Conservation (phyloP, 2,329 filamentous ascomycete genomes). For the Neobulgaria alba region DNA sequence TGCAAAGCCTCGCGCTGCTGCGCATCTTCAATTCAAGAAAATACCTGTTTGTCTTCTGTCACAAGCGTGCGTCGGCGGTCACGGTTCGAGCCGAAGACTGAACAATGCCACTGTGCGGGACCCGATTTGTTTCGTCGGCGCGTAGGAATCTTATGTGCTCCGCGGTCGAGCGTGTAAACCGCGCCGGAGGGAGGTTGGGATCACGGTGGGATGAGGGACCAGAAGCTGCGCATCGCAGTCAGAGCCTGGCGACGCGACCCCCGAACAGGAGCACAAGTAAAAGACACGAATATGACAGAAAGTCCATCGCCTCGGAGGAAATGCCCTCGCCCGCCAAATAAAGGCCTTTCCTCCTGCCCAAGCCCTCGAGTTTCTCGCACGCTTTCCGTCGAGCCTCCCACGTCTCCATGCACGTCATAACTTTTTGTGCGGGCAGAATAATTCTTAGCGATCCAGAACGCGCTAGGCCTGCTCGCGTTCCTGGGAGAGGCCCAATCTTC, state of each 20-base stretch:
- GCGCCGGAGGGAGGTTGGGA: slow-evolving; percentile 16
- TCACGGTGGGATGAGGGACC: no score
- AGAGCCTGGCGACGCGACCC: no score
- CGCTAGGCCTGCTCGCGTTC: slow-evolving; percentile 13
- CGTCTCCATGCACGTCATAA: slow-evolving; percentile 10
- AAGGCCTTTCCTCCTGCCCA: no score
- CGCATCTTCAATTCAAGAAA: not conserved
- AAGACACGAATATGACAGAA: no score
- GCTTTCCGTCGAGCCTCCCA: not conserved
- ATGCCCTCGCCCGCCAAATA: no score
- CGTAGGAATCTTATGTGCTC: slow-evolving; percentile 8
- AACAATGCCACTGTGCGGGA: slow-evolving; percentile 11
- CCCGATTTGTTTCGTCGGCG: slow-evolving; percentile 19
- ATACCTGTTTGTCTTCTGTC: not conserved
- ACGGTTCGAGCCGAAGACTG: slow-evolving; percentile 3
- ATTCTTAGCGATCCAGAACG: slow-evolving; percentile 3
- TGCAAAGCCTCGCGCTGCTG: no score
- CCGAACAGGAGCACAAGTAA: no score
- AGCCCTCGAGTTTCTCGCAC: no score
- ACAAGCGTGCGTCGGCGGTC: slow-evolving; percentile 5
- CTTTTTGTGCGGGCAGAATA: slow-evolving; percentile 10
- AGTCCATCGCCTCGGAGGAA: no score
- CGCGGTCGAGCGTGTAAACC: slow-evolving; percentile 10
- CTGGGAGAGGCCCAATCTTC: slow-evolving; percentile 16
- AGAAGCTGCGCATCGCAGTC: no score